These are phyloP conservation scores for Globisporangium alternatum DNA, from an alignment of 352 stramenopile genomes.

Conservation along the genomic window DNA sequence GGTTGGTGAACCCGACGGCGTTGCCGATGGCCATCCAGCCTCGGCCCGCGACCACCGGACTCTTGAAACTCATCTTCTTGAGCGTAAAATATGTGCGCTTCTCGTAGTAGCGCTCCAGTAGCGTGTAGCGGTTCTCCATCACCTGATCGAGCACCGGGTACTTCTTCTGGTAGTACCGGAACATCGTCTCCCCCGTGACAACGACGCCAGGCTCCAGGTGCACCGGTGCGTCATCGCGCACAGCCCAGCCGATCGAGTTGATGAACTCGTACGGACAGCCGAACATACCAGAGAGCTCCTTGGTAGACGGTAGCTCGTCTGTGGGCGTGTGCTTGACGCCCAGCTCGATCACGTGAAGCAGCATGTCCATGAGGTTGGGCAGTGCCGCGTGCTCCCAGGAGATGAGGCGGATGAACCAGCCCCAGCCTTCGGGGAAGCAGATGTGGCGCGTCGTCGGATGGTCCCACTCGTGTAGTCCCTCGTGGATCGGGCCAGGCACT, in stretches of 20 bases:
- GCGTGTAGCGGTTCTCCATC: constrained; percentile 2
- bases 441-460: background rate
- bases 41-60: background rate
- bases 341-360: background rate
- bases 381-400: background rate
- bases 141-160: constrained; percentile 1
- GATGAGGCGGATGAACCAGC: constrained; percentile 5
- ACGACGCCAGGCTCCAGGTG: background rate
- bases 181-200: background rate
- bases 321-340: constrained; percentile 1
- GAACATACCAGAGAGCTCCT: constrained; percentile 1
- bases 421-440: constrained; percentile 5
- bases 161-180: constrained; percentile 5
- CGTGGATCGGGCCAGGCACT: background rate
- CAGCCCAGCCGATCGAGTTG: background rate
- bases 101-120: background rate
- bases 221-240: background rate
- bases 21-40: constrained; percentile 2
- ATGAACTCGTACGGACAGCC: constrained; percentile 1
- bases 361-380: constrained; percentile 4
- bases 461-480: background rate
- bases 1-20: background rate
- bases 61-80: constrained; percentile 7
- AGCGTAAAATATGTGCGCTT: constrained; percentile 1
- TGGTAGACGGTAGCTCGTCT: background rate